Percentiles rank a stretch among this genome's conserved stretches.
These are phyloP conservation scores for Epichloe brachyelytri DNA, from an alignment of 2,329 filamentous ascomycete genomes.

Conservation along the genomic window DNA sequence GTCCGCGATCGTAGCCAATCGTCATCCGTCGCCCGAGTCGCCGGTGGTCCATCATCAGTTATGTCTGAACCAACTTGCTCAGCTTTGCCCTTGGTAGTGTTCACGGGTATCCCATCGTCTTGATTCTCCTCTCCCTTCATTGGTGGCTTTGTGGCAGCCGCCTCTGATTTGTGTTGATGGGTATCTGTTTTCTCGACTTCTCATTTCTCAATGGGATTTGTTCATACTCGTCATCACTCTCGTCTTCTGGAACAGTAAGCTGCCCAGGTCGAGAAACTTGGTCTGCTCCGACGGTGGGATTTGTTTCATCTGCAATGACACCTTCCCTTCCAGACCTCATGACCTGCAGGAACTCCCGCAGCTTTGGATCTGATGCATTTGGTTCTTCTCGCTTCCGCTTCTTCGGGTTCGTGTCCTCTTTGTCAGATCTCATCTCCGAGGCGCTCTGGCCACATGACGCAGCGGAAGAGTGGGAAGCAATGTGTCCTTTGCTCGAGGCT, in stretches of 20 bases:
- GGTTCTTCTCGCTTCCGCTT: slow-evolving; percentile 56
- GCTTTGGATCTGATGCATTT: slow-evolving; percentile 58
- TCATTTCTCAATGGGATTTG: slow-evolving; percentile 40
- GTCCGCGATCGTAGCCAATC: slow-evolving; percentile 90
- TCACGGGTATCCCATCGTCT: slow-evolving; percentile 1
- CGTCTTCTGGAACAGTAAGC: slow-evolving; percentile 35
- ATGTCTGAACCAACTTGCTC: slow-evolving; percentile 11
- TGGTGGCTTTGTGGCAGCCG: slow-evolving; percentile 2
- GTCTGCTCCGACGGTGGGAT: slow-evolving; percentile 10
- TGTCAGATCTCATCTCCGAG: slow-evolving; percentile 10
- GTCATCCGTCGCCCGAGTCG: slow-evolving; percentile 51
- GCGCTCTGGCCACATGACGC: slow-evolving; percentile 6
- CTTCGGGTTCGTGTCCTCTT: slow-evolving; percentile 31
- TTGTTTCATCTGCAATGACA: slow-evolving; percentile 19
- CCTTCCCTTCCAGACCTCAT: slow-evolving; percentile 48
- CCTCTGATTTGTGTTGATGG: slow-evolving; percentile 4
- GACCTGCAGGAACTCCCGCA: slow-evolving; percentile 74
- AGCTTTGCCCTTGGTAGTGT: slow-evolving; percentile 5
- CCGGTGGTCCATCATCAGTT: slow-evolving; percentile 14
- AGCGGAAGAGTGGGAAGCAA: slow-evolving; percentile 13
- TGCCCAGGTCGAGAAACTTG: slow-evolving; percentile 10
- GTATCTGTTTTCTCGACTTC: slow-evolving; percentile 28
- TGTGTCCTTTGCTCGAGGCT: slow-evolving; percentile 19
- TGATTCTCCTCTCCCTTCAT: slow-evolving; percentile 6
- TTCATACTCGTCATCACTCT: slow-evolving; percentile 68